These are phyloP conservation scores for Spathaspora gorwiae DNA, from an alignment of 805 yeast species.

Conservation along the genomic window DNA sequence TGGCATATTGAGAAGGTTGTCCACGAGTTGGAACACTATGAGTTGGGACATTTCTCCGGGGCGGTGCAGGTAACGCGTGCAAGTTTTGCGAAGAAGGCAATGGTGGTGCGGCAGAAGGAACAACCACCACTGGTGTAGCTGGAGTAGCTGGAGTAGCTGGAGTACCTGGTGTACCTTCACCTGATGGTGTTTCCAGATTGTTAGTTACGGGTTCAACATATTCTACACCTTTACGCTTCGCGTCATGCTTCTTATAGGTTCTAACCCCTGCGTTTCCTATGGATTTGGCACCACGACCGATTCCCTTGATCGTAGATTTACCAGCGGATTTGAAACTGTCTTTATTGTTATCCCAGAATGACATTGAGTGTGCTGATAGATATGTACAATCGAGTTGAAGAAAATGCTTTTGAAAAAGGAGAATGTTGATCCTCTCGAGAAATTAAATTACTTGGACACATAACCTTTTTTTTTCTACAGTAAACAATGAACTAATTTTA, in stretches of 20 bases:
- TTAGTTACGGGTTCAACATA: constrained; percentile 1
- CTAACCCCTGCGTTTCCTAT: constrained; percentile 47
- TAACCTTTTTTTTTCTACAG: too few species aligned
- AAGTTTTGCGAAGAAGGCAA: constrained; percentile 16
- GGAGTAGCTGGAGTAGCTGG: neutral
- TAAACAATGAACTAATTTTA: too few species aligned
- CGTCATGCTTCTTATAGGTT: constrained; percentile 44
- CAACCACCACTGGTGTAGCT: neutral
- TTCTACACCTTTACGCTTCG: constrained; percentile 18
- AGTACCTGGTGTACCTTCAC: neutral
- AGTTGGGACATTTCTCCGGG: constrained; percentile 30
- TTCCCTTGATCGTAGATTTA: constrained; percentile 44
- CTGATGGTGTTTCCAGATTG: neutral
- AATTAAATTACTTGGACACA: too few species aligned
- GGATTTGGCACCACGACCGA: constrained; percentile 47
- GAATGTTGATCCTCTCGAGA: too few species aligned
- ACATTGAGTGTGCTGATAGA: constrained; percentile 10
- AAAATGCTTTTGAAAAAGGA: too few species aligned
- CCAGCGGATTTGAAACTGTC: constrained; percentile 49
- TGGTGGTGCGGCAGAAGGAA: constrained; percentile 4
- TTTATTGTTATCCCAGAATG: constrained; percentile 43
- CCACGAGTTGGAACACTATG: constrained; percentile 18
- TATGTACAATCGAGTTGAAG: too few species aligned
- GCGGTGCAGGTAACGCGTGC: constrained; percentile 23
- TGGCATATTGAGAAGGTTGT: constrained; percentile 12